These are phyloP conservation scores for Yamadazyma buinensis DNA, from an alignment of 1,139 yeast species.

Conservation along the genomic window DNA sequence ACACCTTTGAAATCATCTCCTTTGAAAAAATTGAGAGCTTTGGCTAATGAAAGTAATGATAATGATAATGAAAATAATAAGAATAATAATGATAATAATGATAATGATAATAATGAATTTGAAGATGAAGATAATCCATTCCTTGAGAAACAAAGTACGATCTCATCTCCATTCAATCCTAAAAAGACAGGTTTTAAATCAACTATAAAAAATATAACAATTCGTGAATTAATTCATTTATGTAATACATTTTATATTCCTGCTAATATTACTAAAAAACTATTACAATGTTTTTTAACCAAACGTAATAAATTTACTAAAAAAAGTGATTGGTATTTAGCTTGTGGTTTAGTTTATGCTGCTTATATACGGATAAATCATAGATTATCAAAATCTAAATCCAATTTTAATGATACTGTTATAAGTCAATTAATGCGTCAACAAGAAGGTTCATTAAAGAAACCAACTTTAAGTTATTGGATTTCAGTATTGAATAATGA, in stretches of 20 bases:
- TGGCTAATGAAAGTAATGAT: constrained; percentile 3
- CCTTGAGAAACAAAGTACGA: neutral
- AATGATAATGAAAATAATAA: constrained; percentile 1
- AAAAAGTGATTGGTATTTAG: constrained; percentile 63
- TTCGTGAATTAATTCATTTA: constrained; percentile 52
- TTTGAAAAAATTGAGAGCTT: constrained; percentile 11
- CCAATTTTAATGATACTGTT: constrained; percentile 48
- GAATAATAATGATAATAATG: neutral
- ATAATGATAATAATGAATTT: neutral
- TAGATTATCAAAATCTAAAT: constrained; percentile 35
- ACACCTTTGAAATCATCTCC: constrained; percentile 14
- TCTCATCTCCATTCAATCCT: too few species aligned
- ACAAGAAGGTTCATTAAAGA: constrained; percentile 51
- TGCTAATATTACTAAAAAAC: constrained; percentile 42
- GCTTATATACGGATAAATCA: constrained; percentile 56
- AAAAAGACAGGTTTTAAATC: neutral
- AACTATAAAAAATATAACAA: constrained; percentile 17
- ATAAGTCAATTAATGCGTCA: constrained; percentile 47
- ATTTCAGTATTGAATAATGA: constrained; percentile 49
- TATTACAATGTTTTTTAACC: constrained; percentile 48
- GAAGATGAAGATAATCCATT: constrained; percentile 1
- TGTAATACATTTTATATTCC: constrained; percentile 66
- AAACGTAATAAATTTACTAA: constrained; percentile 49
- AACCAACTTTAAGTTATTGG: constrained; percentile 48
- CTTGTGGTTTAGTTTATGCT: constrained; percentile 62